These are phyloP conservation scores for Phytopythium montanum DNA, from an alignment of 352 stramenopile species.

Conservation along the genomic window DNA sequence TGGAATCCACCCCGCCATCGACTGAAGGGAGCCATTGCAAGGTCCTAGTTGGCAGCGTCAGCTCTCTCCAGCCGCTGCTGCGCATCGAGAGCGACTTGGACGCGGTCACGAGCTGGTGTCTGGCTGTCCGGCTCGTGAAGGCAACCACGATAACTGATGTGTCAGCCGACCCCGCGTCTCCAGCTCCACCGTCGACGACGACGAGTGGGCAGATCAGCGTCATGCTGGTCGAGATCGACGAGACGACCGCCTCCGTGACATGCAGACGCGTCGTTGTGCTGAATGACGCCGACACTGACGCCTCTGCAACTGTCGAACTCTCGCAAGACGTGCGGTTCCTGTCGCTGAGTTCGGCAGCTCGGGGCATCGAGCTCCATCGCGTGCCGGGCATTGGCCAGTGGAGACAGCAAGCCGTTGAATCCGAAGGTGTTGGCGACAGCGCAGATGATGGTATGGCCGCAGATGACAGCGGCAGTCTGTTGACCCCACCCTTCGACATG, in stretches of 20 bases:
- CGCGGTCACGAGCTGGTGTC: neutral
- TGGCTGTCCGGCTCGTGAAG: slow-evolving; percentile 19
- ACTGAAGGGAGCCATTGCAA: slow-evolving; percentile 1
- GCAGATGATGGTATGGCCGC: neutral
- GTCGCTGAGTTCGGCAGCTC: slow-evolving; percentile 13
- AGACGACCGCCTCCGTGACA: neutral
- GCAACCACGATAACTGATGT: neutral
- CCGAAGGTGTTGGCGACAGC: neutral
- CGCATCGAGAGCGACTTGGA: neutral
- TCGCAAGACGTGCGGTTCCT: slow-evolving; percentile 25
- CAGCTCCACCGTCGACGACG: slow-evolving; percentile 4
- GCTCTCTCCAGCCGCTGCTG: slow-evolving; percentile 11
- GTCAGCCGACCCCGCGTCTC: slow-evolving; percentile 2
- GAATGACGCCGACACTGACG: slow-evolving; percentile 2
- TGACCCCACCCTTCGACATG: neutral
- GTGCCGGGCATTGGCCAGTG: neutral
- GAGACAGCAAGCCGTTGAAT: neutral
- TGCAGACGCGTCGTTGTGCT: slow-evolving; percentile 13
- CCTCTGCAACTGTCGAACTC: slow-evolving; percentile 12
- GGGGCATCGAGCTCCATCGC: slow-evolving; percentile 7
- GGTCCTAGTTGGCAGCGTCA: slow-evolving; percentile 14
- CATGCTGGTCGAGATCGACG: slow-evolving; percentile 10
- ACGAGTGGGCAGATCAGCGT: slow-evolving; percentile 15
- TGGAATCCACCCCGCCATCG: neutral
- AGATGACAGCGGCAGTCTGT: neutral